Evolutionary conservation across 257 asterid genomes (phyloP).

Genomic region (Solanum sejunctum): DNA sequence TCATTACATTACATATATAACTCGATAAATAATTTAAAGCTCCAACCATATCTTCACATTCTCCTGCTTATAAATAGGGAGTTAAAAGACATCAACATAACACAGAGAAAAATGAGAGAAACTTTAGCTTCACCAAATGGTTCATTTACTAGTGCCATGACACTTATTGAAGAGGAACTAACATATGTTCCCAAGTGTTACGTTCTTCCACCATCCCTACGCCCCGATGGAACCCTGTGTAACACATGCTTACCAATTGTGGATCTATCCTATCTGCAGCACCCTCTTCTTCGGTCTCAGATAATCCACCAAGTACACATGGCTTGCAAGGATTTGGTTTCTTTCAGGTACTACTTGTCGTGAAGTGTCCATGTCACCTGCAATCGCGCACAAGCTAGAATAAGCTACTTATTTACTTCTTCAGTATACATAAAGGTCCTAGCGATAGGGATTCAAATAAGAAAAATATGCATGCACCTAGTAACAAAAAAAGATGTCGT

Average conservation of each 20-base stretch:
- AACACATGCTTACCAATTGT: conserved; percentile 22
- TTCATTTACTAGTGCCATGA: conserved; percentile 28
- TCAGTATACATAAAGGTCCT: neutral
- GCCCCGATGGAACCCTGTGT: conserved; percentile 19
- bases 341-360: conserved; percentile 30
- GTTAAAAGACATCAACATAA: neutral
- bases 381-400: neutral
- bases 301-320: conserved; percentile 9
- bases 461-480: neutral
- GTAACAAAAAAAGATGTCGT: neutral
- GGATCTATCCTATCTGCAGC: conserved; percentile 7
- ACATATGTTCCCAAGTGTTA: conserved; percentile 22
- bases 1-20: neutral
- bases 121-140: neutral
- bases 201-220: conserved; percentile 33
- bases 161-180: conserved; percentile 21
- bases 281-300: conserved; percentile 17
- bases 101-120: neutral
- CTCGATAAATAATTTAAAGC: neutral
- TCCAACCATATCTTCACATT: neutral
- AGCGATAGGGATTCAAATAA: neutral
- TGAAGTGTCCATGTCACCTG: neutral
- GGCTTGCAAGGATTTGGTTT: conserved; percentile 36
- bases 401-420: neutral
- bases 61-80: neutral